phyloP scores from a whole-genome alignment of 2,329 filamentous ascomycete species.

The Fusarium foetens region DNA sequence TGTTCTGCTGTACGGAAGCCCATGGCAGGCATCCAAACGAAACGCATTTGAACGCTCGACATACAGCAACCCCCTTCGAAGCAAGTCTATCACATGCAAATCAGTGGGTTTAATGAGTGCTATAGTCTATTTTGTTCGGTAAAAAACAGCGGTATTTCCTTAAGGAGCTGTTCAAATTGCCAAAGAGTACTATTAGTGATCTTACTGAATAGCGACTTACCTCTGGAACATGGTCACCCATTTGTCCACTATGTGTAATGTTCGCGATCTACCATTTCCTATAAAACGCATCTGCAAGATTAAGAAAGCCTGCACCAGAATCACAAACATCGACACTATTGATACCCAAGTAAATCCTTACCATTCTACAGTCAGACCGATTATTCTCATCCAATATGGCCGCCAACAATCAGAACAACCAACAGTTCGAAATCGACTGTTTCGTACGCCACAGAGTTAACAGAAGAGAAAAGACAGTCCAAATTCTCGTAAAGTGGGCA shows the following conservation, averaged over 20 bases:
- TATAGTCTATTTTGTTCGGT: rapidly evolving
- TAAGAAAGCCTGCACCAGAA: neutral
- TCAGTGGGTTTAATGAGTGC: rapidly evolving
- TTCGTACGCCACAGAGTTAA: neutral
- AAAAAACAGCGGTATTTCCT: rapidly evolving
- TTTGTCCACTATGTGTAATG: rapidly evolving
- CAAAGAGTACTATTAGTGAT: rapidly evolving
- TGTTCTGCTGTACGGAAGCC: neutral
- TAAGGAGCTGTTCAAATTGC: rapidly evolving
- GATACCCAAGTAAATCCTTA: too few species aligned
- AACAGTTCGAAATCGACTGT: neutral
- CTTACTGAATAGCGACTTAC: neutral
- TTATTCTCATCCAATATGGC: neutral
- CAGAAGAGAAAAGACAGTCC: neutral
- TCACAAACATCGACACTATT: rapidly evolving
- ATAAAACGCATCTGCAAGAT: neutral
- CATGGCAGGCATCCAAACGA: rapidly evolving
- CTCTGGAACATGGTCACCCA: rapidly evolving
- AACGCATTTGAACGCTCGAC: rapidly evolving
- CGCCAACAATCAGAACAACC: neutral
- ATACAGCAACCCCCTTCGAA: neutral
- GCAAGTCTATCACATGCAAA: neutral
- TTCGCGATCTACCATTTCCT: neutral
- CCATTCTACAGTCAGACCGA: too few species aligned
- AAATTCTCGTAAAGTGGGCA: neutral